phyloP scores from a whole-genome alignment of 371 early-diverging fungal genomes.

The Phascolomyces articulosus region DNA sequence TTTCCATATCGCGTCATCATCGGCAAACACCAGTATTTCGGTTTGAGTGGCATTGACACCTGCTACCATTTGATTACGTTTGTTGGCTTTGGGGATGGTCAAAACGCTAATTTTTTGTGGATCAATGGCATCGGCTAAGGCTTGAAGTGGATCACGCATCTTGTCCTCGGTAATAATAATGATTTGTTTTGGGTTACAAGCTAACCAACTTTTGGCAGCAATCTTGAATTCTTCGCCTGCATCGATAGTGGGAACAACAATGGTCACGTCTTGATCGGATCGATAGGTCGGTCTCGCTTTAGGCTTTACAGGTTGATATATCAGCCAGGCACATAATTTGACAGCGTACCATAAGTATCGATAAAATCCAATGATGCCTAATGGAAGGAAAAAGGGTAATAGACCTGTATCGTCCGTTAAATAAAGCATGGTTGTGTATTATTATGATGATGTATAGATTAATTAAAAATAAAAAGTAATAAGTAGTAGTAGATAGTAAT shows the following conservation, averaged over 20 bases:
- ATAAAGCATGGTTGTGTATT: conserved; percentile 54
- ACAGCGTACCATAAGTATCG: conserved; percentile 69
- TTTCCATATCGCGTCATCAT: conserved; percentile 70
- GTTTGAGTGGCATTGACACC: conserved; percentile 65
- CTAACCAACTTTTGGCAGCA: conserved; percentile 65
- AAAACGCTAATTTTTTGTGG: conserved; percentile 45
- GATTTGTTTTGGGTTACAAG: conserved; percentile 60
- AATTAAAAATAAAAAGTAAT: background rate
- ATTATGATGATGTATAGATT: background rate
- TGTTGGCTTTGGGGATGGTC: conserved; percentile 59
- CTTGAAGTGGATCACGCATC: conserved; percentile 50
- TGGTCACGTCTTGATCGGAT: conserved; percentile 61
- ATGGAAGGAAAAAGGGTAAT: conserved; percentile 64
- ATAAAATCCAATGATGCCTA: conserved; percentile 68
- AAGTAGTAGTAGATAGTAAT: background rate
- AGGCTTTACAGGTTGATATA: conserved; percentile 49
- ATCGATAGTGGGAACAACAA: conserved; percentile 71
- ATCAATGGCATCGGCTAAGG: conserved; percentile 49
- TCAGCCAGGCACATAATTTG: conserved; percentile 51
- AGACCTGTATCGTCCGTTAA: conserved; percentile 56
- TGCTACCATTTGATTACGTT: conserved; percentile 68
- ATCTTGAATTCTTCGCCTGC: conserved; percentile 69
- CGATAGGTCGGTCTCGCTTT: conserved; percentile 46
- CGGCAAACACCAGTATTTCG: conserved; percentile 69
- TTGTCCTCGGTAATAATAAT: conserved; percentile 56